Evolutionary conservation across 2,329 filamentous ascomycete species (phyloP).

Genomic region (Aaosphaeria pasadenensis): DNA sequence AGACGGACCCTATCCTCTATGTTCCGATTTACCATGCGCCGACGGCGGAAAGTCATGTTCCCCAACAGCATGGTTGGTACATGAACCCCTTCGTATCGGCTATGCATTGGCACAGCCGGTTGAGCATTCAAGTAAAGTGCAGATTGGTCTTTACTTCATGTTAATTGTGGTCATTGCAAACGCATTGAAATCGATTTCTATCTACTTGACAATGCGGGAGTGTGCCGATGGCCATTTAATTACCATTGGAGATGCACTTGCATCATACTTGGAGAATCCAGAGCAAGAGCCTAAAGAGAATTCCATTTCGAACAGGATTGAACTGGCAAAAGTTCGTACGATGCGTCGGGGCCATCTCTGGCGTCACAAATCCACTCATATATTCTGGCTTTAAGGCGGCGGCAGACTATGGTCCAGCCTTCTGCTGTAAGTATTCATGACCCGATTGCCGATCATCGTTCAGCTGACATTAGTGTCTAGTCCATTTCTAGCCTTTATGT

Average conservation of each 20-base stretch:
- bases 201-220: constrained; percentile 8
- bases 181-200: constrained; percentile 11
- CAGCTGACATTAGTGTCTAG: not conserved
- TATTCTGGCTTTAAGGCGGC: too few species aligned
- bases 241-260: constrained; percentile 14
- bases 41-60: not conserved
- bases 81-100: not conserved
- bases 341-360: too few species aligned
- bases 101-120: constrained; percentile 8
- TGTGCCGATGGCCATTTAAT: constrained; percentile 11
- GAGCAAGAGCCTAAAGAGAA: constrained; percentile 16
- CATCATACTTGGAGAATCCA: constrained; percentile 12
- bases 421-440: not conserved
- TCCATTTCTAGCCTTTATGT: not conserved
- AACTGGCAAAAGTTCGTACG: too few species aligned
- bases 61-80: not conserved
- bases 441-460: too few species aligned
- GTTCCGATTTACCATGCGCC: too few species aligned
- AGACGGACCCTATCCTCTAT: too few species aligned
- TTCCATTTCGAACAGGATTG: constrained; percentile 10
- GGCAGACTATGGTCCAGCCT: not conserved
- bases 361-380: too few species aligned
- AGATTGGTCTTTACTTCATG: constrained; percentile 14
- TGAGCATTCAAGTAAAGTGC: constrained; percentile 8
- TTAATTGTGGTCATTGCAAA: constrained; percentile 17